Evolutionary conservation across 495 filamentous ascomycete species (phyloP).

Genomic region (Bathelium albidoporum): DNA sequence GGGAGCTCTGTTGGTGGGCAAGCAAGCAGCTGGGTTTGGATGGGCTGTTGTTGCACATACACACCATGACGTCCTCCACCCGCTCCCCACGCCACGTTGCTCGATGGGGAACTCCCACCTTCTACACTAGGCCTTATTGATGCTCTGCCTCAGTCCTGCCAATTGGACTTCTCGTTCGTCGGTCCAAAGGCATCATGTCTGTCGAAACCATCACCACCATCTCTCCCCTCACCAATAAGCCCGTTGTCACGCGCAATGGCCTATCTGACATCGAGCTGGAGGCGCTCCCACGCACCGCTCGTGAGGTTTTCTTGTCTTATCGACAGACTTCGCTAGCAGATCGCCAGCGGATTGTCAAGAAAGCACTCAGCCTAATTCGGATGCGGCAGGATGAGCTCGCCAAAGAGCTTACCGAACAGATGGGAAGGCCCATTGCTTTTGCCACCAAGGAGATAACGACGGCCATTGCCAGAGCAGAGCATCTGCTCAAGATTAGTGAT

Average conservation of each 20-base stretch:
- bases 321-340: conserved; percentile 50
- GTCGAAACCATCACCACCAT: conserved; percentile 77
- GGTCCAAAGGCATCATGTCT: conserved; percentile 45
- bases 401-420: conserved; percentile 78
- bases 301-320: conserved; percentile 61
- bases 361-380: conserved; percentile 57
- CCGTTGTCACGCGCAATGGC: conserved; percentile 64
- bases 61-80: neutral
- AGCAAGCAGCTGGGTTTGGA: no score
- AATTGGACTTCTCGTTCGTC: neutral
- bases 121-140: neutral
- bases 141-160: neutral
- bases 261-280: conserved; percentile 56
- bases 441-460: conserved; percentile 71
- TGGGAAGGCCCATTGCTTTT: conserved; percentile 86
- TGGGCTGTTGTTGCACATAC: no score
- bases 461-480: conserved; percentile 68
- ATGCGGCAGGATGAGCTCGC: conserved; percentile 71
- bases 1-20: no score
- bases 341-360: conserved; percentile 65
- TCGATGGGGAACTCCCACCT: neutral
- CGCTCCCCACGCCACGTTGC: neutral
- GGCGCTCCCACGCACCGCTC: conserved; percentile 52
- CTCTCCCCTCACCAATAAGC: conserved; percentile 73
- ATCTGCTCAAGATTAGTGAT: conserved; percentile 67